Evolutionary conservation across 768 basidiomycete species (phyloP), one percentile per base, ranked within the genome.

Genomic region (Peribolospora kevripleyi): DNA sequence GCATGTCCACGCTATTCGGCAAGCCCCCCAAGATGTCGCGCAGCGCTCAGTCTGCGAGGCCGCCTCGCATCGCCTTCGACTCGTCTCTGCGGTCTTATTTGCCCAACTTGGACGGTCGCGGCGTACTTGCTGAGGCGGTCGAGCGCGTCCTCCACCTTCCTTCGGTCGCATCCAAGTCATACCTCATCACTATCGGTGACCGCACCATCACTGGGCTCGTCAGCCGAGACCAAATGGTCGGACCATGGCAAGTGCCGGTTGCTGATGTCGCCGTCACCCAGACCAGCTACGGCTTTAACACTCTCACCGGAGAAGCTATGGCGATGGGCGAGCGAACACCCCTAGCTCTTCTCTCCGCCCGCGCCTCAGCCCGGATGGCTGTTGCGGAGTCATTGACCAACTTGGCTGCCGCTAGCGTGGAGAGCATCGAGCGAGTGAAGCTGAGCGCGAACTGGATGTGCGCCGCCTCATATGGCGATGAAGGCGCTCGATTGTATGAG

Each of bases 371-470:
- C 2, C 78, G 88, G 40, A 88, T 98, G 81, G 91, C 90, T 37
- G 80, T 98, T 48, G 91, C 78, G 3, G 93, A 98, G 66, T 75
- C 93, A 0, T 73, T 98, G 47, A 87, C 82, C 61, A 98, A 97
- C 68, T 73, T 97, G 57, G 77, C 76, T 0, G 88, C 93, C 5
- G 79, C 90, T 1, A 74, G 76, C 50, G 70, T 90, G 46, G 75
- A 76, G 3, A 74, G 76, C 37, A 70, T 95, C 42, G 72, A 74
- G 3, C 72, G 74, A 55, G 77, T 93, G 63, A 98, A 98, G 69
- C 74, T 98, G n/a, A 90, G 86, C 59, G 91, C 91, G 49, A 98
- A 98, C 67, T 98, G 93, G 93, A 98, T 98, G 93, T 87, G 84
- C 57, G 88, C 90, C 3, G 85, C 91, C 5, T 80, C 79, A 7